phyloP scores from a whole-genome alignment of 1,139 yeast species.

The Pichia sp. region DNA sequence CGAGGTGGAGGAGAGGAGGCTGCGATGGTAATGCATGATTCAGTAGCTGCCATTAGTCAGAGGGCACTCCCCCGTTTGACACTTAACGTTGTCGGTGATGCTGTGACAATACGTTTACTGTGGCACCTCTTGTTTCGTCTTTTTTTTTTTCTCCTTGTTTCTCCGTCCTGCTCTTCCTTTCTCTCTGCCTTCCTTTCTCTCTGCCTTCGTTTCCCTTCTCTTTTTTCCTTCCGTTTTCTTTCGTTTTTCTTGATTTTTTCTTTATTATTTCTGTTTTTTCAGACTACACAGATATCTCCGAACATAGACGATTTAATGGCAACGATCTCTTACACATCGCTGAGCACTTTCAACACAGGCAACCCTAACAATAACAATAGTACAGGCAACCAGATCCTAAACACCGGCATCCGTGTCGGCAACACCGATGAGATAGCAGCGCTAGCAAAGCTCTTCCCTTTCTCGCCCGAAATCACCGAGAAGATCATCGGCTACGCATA shows the following conservation, averaged over 20 bases:
- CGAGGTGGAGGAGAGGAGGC: no score
- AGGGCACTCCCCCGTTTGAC: background rate
- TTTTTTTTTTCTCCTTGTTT: background rate
- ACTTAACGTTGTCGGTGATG: background rate
- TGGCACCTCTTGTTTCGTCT: background rate
- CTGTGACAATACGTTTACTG: background rate
- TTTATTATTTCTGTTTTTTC: background rate
- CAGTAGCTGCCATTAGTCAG: background rate
- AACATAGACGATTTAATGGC: conserved; percentile 5
- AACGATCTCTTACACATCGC: conserved; percentile 3
- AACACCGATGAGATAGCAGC: background rate
- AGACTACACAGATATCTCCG: background rate
- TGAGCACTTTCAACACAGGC: background rate
- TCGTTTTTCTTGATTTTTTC: background rate
- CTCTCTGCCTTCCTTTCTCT: background rate
- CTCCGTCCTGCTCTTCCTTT: background rate
- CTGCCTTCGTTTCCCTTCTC: background rate
- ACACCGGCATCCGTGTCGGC: conserved; percentile 4
- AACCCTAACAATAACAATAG: background rate
- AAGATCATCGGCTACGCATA: conserved; percentile 31
- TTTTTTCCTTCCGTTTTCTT: background rate
- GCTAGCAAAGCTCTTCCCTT: conserved; percentile 14
- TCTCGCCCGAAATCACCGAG: conserved; percentile 28
- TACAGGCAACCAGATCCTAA: background rate
- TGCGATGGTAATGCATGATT: background rate